Percentiles rank a stretch among this genome's conserved stretches.
Evolutionary conservation across 371 early-diverging fungal genomes (phyloP).

Genomic region (Rhizopus arrhizus): DNA sequence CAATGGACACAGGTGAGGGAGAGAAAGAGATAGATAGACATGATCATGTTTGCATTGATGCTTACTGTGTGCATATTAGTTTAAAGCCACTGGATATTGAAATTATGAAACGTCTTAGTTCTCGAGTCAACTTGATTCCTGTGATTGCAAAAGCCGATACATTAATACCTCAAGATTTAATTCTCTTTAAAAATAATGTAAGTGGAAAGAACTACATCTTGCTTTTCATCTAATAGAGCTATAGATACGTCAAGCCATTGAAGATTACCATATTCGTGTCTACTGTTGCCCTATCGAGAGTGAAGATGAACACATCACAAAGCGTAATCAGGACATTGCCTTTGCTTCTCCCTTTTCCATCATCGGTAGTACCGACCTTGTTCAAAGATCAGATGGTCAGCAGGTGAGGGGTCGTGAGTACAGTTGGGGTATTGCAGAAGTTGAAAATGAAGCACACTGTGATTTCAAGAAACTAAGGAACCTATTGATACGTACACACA

Average conservation of each 20-base stretch:
- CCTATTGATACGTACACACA: constrained; percentile 89
- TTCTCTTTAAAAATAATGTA: constrained; percentile 75
- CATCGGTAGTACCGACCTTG: constrained; percentile 87
- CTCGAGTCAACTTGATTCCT: constrained; percentile 87
- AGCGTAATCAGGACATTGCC: constrained; percentile 78
- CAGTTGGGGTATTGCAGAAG: constrained; percentile 93
- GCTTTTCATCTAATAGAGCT: not conserved
- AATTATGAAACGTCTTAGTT: constrained; percentile 84
- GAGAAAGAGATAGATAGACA: not conserved
- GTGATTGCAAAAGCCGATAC: constrained; percentile 75
- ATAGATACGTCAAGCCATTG: constrained; percentile 66
- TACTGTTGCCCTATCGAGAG: constrained; percentile 81
- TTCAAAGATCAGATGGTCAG: constrained; percentile 74
- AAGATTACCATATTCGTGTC: constrained; percentile 72
- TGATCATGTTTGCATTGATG: constrained; percentile 21
- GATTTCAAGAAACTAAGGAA: constrained; percentile 93
- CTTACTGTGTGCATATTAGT: constrained; percentile 55
- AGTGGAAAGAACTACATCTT: too few relatives aligned
- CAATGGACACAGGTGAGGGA: constrained; percentile 76
- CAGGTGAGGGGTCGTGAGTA: constrained; percentile 87
- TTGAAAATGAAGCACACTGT: constrained; percentile 87
- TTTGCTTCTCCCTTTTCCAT: constrained; percentile 93
- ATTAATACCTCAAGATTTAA: constrained; percentile 77
- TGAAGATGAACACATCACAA: constrained; percentile 80
- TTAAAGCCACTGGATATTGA: constrained; percentile 91